Evolutionary conservation across 78 protist genomes (phyloP).

Genomic region (Dictyostelium brefeldianum): DNA sequence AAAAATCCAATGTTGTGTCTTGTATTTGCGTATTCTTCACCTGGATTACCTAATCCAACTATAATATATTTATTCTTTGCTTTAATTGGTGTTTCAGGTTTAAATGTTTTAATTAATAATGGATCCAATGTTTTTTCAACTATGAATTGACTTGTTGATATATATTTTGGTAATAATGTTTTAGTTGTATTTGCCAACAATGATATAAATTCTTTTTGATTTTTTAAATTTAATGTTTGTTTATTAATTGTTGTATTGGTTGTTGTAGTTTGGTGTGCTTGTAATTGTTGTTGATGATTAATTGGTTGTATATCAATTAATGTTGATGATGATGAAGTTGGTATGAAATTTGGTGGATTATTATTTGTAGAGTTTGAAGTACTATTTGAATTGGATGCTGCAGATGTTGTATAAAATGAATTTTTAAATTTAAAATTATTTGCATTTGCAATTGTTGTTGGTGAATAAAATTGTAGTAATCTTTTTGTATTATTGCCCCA

Average conservation of each 20-base stretch:
- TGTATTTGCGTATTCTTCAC: conserved; percentile 35
- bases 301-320: neutral
- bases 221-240: neutral
- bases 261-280: neutral
- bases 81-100: conserved; percentile 1
- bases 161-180: conserved; percentile 2
- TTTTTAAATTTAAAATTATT: neutral
- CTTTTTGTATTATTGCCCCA: neutral
- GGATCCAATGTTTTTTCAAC: conserved; percentile 1
- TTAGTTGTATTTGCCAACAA: neutral
- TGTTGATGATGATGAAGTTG: neutral
- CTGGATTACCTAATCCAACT: conserved; percentile 84
- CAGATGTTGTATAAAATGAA: neutral
- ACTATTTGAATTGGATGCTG: neutral
- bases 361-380: neutral
- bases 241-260: neutral
- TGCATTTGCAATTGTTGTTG: neutral
- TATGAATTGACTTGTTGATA: conserved; percentile 7
- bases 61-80: conserved; percentile 56
- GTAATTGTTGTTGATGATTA: too few relatives aligned
- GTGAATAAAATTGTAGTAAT: conserved; percentile 9
- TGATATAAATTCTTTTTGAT: neutral
- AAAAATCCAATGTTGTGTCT: conserved; percentile 82
- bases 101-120: neutral
- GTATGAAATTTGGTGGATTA: neutral